phyloP scores from a whole-genome alignment of 768 basidiomycete genomes.

The Daedaleopsis sinensis region DNA sequence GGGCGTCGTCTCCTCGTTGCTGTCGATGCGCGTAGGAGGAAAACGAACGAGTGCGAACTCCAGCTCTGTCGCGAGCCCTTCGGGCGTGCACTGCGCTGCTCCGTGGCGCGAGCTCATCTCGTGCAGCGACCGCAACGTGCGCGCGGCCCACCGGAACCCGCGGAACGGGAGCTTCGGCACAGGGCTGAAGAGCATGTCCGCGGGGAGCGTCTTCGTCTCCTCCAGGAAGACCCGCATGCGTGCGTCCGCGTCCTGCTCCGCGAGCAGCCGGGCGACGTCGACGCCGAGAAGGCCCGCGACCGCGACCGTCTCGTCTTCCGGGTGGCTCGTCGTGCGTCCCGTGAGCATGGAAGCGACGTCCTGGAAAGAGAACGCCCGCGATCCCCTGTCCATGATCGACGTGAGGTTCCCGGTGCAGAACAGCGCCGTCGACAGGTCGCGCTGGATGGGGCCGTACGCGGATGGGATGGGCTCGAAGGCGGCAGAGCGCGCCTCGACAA shows the following conservation, averaged over 20 bases:
- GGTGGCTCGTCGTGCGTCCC: constrained; percentile 1
- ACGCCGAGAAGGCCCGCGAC: constrained; percentile 1
- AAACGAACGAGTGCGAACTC: not conserved
- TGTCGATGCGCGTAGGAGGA: constrained; percentile 26
- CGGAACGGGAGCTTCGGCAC: not conserved
- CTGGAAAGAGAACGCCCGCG: not conserved
- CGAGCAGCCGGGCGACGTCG: not conserved
- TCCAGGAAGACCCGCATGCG: not conserved
- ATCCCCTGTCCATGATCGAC: not conserved
- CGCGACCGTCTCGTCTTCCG: constrained; percentile 6
- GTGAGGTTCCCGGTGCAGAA: not conserved
- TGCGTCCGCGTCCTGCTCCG: not conserved
- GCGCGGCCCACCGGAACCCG: not conserved
- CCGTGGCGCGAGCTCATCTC: too few relatives aligned
- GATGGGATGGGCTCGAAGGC: too few relatives aligned
- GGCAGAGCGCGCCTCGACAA: not conserved
- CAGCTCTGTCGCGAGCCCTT: not conserved
- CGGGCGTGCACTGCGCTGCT: not conserved
- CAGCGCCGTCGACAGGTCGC: too few relatives aligned
- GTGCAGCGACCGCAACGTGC: too few relatives aligned
- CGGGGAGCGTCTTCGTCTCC: not conserved
- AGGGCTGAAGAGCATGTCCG: not conserved
- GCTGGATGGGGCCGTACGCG: too few relatives aligned
- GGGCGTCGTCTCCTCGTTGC: too few relatives aligned
- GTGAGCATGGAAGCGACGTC: not conserved